A percentile compares a stretch with the other conserved stretches of the same genome.
Conservation (phyloP, 2,329 filamentous ascomycete genomes). For the Aspergillus intermedius region DNA sequence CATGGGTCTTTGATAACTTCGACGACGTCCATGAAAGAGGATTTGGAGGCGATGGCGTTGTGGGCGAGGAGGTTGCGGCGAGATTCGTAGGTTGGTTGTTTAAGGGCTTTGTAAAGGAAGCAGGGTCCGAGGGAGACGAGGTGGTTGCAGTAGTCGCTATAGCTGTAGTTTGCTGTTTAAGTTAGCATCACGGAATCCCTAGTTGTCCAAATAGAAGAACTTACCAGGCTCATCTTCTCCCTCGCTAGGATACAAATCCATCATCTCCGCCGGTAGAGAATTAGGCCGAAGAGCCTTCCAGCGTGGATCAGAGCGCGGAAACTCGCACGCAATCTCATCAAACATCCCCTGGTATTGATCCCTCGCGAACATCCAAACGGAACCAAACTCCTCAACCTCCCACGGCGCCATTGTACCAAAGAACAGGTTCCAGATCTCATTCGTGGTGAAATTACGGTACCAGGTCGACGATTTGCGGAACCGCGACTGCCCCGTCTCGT, state of each 20-base stretch:
- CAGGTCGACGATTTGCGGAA: constrained; percentile 7
- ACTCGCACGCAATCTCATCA: constrained; percentile 7
- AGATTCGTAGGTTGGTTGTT: constrained; percentile 3
- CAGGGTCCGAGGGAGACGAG: constrained; percentile 10
- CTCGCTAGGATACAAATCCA: constrained; percentile 7
- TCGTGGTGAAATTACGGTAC: constrained; percentile 11
- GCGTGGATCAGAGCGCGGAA: constrained; percentile 7
- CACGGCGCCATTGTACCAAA: constrained; percentile 11
- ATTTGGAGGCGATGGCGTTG: constrained; percentile 10
- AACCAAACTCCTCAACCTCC: constrained; percentile 14
- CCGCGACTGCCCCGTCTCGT: not conserved
- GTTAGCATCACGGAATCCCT: not conserved
- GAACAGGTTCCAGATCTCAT: constrained; percentile 12
- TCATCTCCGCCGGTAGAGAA: constrained; percentile 6
- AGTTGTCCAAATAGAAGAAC: not conserved
- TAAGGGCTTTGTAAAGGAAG: constrained; percentile 9
- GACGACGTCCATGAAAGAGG: constrained; percentile 10
- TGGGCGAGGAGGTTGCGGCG: constrained; percentile 7
- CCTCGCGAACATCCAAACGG: constrained; percentile 8
- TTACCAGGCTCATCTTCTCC: constrained; percentile 5
- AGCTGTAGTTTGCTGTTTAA: constrained; percentile 1
- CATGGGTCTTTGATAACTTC: constrained; percentile 3
- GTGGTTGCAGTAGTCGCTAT: constrained; percentile 12
- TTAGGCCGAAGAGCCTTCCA: constrained; percentile 9
- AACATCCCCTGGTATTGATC: constrained; percentile 8